Conservation (phyloP, 306 rosid genomes). For the Herpetospermum pedunculosum region DNA sequence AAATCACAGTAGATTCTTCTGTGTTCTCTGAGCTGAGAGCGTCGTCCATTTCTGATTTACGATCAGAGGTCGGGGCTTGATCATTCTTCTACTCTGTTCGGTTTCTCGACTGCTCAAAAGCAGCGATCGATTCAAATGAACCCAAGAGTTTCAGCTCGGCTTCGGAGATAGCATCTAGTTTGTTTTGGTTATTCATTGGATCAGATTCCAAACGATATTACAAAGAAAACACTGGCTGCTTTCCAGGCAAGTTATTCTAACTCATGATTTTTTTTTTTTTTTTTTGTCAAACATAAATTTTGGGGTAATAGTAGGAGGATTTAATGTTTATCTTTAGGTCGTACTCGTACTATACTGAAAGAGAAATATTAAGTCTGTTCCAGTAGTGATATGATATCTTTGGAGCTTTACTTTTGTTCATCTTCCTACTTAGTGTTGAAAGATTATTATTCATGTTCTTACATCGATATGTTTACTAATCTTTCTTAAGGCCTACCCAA, state of each 20-base stretch:
- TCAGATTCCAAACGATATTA: constrained; percentile 76
- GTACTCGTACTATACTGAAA: neutral
- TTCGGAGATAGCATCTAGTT: constrained; percentile 66
- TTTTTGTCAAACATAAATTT: too few species aligned
- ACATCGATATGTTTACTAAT: neutral
- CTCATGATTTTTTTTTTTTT: neutral
- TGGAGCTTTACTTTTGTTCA: neutral
- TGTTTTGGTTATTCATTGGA: constrained; percentile 80
- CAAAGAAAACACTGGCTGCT: constrained; percentile 75
- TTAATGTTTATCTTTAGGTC: neutral
- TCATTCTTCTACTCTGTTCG: too few species aligned
- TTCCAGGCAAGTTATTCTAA: constrained; percentile 48
- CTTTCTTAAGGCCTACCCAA: neutral
- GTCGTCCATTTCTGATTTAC: neutral
- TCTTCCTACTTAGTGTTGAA: neutral
- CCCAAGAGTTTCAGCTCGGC: constrained; percentile 80
- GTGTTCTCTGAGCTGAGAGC: neutral
- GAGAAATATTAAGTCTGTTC: neutral
- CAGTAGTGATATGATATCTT: neutral
- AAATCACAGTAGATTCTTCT: neutral
- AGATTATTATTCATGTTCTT: neutral
- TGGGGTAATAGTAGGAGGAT: neutral
- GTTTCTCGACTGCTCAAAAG: constrained; percentile 17
- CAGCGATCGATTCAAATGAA: constrained; percentile 83
- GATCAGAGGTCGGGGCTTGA: neutral